phyloP scores from a whole-genome alignment of 2,329 filamentous ascomycete species.

The Sporothrix schenckii region DNA sequence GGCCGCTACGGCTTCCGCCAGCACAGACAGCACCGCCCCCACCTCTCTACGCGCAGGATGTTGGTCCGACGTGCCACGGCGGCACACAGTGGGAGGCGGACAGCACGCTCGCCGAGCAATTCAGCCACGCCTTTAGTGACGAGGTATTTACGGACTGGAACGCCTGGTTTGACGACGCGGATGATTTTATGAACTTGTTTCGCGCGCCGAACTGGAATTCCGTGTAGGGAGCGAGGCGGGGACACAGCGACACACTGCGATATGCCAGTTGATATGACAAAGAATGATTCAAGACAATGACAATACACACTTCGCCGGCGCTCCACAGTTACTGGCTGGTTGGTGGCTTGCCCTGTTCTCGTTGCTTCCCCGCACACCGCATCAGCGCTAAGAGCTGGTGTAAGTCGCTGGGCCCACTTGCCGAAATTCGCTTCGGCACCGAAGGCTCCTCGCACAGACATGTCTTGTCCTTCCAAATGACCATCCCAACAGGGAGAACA shows the following conservation, averaged over 20 bases:
- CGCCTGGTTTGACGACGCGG: conserved; percentile 25
- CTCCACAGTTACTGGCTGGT: no score
- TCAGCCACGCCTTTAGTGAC: conserved; percentile 1
- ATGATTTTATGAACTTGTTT: conserved; percentile 28
- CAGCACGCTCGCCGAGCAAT: no score
- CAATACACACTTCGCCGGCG: no score
- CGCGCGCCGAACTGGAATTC: conserved; percentile 15
- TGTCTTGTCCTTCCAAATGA: background rate
- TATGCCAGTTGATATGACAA: background rate
- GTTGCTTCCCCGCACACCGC: background rate
- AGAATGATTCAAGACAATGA: background rate
- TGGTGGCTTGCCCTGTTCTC: background rate
- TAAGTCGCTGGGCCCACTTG: conserved; percentile 16
- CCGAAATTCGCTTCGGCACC: conserved; percentile 23
- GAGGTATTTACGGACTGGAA: conserved; percentile 27
- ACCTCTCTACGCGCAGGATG: no score
- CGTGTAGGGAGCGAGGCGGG: background rate
- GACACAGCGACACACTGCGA: background rate
- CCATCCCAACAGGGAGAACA: background rate
- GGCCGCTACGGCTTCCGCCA: no score
- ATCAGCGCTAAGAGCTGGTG: conserved; percentile 3
- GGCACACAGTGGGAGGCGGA: no score
- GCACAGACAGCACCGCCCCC: no score
- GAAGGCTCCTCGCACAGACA: conserved; percentile 3
- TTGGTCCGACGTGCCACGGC: no score